These are phyloP conservation scores for Globisporangium barbulae DNA, from an alignment of 352 stramenopile genomes.

Conservation along the genomic window DNA sequence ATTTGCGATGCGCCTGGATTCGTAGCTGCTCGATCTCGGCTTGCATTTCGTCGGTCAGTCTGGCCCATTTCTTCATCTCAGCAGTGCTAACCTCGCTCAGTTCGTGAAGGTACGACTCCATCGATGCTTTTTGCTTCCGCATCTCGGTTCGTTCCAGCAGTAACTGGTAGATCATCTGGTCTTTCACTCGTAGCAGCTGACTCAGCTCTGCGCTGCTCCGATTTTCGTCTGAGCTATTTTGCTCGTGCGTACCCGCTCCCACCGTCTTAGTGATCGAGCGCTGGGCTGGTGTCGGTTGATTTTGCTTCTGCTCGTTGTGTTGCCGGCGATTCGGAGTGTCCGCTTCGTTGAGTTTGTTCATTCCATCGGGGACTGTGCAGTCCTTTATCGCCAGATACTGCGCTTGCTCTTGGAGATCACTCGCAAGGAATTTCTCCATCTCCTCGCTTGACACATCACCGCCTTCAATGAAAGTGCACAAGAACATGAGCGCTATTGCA, in stretches of 20 bases:
- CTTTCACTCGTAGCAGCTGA: constrained; percentile 59
- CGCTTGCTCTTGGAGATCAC: constrained; percentile 35
- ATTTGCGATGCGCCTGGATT: constrained; percentile 16
- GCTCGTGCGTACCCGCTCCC: neutral
- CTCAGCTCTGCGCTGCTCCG: constrained; percentile 23
- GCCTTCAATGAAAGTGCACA: constrained; percentile 21
- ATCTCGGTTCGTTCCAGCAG: constrained; percentile 60
- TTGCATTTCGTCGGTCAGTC: constrained; percentile 82
- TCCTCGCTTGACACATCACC: constrained; percentile 29
- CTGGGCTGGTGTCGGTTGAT: neutral
- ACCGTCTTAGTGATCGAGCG: neutral
- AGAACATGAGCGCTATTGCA: neutral
- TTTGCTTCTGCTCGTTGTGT: neutral
- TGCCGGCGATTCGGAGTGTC: neutral
- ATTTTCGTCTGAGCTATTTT: neutral
- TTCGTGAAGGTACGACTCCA: constrained; percentile 57
- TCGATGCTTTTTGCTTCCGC: constrained; percentile 41
- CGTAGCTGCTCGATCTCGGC: constrained; percentile 67
- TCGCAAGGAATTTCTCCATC: constrained; percentile 44
- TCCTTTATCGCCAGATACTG: constrained; percentile 55
- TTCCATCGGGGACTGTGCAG: constrained; percentile 12
- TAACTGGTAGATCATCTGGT: constrained; percentile 83
- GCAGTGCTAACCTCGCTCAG: constrained; percentile 66
- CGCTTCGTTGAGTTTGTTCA: neutral
- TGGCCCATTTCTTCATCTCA: constrained; percentile 83